Conservation (phyloP, 305 asterid genomes). For the Fraxinus platypoda region DNA sequence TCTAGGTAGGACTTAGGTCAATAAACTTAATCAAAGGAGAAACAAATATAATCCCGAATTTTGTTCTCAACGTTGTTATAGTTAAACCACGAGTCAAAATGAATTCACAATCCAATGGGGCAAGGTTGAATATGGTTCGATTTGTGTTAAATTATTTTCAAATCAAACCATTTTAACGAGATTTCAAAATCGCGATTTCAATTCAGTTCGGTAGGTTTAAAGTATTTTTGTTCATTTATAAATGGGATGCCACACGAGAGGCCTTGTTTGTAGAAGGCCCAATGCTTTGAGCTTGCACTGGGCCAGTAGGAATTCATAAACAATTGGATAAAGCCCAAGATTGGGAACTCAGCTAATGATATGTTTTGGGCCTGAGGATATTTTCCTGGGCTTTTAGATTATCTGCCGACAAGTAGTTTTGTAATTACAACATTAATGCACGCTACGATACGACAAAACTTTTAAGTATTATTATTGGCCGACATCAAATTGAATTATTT, state of each 20-base stretch:
- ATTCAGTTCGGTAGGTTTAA: neutral
- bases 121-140: neutral
- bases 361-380: neutral
- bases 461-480: neutral
- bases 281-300: neutral
- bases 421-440: neutral
- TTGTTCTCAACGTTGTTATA: neutral
- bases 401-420: neutral
- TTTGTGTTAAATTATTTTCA: neutral
- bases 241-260: neutral
- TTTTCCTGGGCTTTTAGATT: neutral
- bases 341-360: neutral
- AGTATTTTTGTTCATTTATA: too few relatives aligned
- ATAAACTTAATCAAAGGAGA: neutral
- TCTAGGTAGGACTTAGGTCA: neutral
- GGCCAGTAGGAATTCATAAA: neutral
- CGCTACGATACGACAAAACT: neutral
- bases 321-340: neutral
- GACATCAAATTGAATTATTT: neutral
- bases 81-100: neutral
- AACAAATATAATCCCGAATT: neutral
- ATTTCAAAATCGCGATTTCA: neutral
- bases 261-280: neutral
- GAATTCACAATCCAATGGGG: neutral
- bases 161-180: neutral